Evolutionary conservation across 2,329 filamentous ascomycete genomes (phyloP).

Genomic region (Neofusicoccum sp.): DNA sequence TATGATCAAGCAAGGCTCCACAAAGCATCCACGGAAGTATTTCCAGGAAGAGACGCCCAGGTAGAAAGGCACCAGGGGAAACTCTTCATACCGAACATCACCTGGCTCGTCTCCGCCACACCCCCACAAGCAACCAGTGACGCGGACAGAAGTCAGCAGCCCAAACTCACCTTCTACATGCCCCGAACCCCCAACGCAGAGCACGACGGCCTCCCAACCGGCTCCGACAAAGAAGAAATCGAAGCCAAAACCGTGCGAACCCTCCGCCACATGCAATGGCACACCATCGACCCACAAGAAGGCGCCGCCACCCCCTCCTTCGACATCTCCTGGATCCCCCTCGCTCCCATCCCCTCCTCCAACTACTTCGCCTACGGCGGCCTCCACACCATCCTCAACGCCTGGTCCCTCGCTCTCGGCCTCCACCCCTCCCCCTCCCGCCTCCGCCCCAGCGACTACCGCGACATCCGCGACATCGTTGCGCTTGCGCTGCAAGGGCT

Average conservation of each 20-base stretch:
- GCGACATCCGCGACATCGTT: background rate
- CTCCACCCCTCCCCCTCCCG: background rate
- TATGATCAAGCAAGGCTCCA: no score
- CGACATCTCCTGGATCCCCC: background rate
- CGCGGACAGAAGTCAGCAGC: no score
- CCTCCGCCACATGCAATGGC: background rate
- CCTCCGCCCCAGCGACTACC: background rate
- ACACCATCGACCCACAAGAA: background rate
- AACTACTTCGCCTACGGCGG: background rate
- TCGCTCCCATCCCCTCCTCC: background rate
- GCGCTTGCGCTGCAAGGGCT: background rate
- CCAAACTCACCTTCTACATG: no score
- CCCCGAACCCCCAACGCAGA: no score
- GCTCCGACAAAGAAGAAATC: background rate
- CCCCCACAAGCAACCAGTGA: no score
- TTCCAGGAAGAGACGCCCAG: no score
- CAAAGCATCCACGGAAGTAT: no score
- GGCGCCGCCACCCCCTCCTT: no score
- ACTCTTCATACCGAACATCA: background rate
- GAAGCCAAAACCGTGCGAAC: background rate
- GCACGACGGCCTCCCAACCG: background rate
- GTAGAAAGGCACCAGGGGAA: background rate
- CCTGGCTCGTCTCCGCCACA: background rate
- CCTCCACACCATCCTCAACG: slow-evolving; percentile 21
- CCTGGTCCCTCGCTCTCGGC: slow-evolving; percentile 23